Percentiles rank a stretch among this genome's conserved stretches.
These are phyloP conservation scores for Ustulina deusta DNA, from an alignment of 2,329 filamentous ascomycete genomes.

Conservation along the genomic window DNA sequence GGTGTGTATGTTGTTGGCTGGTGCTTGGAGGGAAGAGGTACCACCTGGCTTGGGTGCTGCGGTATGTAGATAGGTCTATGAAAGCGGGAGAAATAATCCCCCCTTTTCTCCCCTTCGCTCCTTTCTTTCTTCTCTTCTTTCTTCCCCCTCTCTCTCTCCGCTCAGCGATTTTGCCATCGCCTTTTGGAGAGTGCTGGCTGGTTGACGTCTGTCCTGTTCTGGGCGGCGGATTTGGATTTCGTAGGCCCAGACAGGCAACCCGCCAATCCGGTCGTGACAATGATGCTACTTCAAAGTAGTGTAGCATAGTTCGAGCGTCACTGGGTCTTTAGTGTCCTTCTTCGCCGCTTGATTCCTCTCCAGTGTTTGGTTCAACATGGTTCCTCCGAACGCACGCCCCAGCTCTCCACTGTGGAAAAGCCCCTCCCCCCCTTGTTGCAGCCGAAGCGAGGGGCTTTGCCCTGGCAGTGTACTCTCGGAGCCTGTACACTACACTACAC, in stretches of 20 bases:
- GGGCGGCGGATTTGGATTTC: slow-evolving; percentile 34
- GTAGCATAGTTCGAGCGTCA: slow-evolving; percentile 27
- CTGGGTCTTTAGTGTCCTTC: slow-evolving; percentile 4
- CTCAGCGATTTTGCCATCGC: neutral
- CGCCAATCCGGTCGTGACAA: slow-evolving; percentile 27
- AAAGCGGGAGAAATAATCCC: neutral
- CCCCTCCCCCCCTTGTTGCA: slow-evolving; percentile 19
- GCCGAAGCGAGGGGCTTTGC: slow-evolving; percentile 33
- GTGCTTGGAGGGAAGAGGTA: neutral
- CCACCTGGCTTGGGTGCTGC: too few relatives aligned
- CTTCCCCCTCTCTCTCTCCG: neutral
- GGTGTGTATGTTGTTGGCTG: neutral
- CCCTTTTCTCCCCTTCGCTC: neutral
- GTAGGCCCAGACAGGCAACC: slow-evolving; percentile 34
- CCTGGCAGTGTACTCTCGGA: neutral
- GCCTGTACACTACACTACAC: neutral
- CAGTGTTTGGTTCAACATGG: slow-evolving; percentile 27
- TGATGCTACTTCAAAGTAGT: neutral
- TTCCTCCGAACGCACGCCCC: slow-evolving; percentile 25
- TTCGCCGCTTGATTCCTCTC: slow-evolving; percentile 23
- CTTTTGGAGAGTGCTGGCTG: neutral
- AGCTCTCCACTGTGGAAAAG: slow-evolving; percentile 26
- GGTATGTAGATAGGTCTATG: neutral
- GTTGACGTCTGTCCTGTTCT: slow-evolving; percentile 12
- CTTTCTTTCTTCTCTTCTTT: neutral